These are phyloP conservation scores for Aspergillus nanangensis DNA, from an alignment of 495 filamentous ascomycete species.

Conservation along the genomic window DNA sequence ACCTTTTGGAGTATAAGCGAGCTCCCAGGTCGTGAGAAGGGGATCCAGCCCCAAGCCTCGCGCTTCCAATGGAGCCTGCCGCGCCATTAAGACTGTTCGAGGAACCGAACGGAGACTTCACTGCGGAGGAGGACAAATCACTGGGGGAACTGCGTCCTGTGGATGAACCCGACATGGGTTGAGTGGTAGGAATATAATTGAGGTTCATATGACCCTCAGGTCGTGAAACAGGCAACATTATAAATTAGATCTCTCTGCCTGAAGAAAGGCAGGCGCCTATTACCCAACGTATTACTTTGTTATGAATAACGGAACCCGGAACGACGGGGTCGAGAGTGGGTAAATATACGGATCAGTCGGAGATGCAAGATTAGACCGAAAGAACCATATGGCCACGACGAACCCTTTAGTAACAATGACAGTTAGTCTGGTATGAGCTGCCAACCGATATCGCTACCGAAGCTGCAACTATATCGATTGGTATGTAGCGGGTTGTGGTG, in stretches of 20 bases:
- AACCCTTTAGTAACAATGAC: neutral
- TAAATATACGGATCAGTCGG: constrained; percentile 8
- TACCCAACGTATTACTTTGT: constrained; percentile 15
- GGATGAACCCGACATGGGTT: constrained; percentile 78
- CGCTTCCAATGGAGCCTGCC: constrained; percentile 64
- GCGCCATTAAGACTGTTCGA: constrained; percentile 58
- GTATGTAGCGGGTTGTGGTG: neutral
- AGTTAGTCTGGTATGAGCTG: neutral
- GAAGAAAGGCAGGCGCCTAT: constrained; percentile 19
- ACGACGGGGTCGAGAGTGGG: constrained; percentile 14
- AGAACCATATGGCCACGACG: constrained; percentile 10
- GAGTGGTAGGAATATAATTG: constrained; percentile 69
- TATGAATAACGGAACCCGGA: constrained; percentile 23
- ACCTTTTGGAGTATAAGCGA: constrained; percentile 90
- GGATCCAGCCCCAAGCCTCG: constrained; percentile 89
- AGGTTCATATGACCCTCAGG: constrained; percentile 71
- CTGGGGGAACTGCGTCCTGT: constrained; percentile 84
- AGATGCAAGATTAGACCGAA: constrained; percentile 1
- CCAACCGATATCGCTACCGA: neutral
- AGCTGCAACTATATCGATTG: neutral
- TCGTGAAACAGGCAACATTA: constrained; percentile 82
- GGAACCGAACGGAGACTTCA: constrained; percentile 73
- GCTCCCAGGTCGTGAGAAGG: constrained; percentile 86
- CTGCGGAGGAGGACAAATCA: constrained; percentile 64
- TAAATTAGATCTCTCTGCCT: constrained; percentile 40